phyloP scores from a whole-genome alignment of 805 yeast genomes.

The Clavispora fructus region DNA sequence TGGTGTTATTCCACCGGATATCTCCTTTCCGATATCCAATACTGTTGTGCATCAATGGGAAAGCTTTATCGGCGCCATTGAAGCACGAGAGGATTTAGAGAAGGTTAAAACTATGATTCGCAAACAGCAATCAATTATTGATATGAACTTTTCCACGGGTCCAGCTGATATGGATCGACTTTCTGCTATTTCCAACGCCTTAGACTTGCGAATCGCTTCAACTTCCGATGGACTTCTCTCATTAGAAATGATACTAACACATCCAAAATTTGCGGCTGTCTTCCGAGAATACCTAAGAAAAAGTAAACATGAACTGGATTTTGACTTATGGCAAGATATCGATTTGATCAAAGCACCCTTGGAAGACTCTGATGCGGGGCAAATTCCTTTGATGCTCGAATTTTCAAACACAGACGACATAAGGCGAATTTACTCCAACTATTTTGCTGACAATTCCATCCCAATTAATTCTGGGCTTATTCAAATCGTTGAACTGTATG shows the following conservation, averaged over 20 bases:
- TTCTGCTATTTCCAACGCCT: background rate
- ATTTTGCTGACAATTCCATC: constrained; percentile 24
- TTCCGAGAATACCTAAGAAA: constrained; percentile 13
- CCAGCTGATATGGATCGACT: background rate
- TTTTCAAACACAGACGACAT: constrained; percentile 51
- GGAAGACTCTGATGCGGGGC: constrained; percentile 39
- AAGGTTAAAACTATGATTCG: background rate
- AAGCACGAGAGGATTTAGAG: background rate
- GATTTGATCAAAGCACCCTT: constrained; percentile 70
- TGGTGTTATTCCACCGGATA: background rate
- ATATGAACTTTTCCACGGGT: too few relatives aligned
- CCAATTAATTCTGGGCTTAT: constrained; percentile 1
- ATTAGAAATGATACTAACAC: constrained; percentile 8
- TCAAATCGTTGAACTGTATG: constrained; percentile 4
- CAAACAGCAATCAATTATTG: background rate
- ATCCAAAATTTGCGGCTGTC: constrained; percentile 5
- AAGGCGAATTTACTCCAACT: constrained; percentile 40
- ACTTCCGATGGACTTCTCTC: background rate
- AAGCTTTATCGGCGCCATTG: background rate
- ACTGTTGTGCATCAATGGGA: constrained; percentile 4
- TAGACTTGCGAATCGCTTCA: background rate
- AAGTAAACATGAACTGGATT: constrained; percentile 8
- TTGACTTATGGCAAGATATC: constrained; percentile 65
- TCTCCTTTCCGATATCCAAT: background rate
- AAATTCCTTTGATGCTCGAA: constrained; percentile 34